A percentile compares a stretch with the other conserved stretches of the same genome.
These are phyloP conservation scores for Nitzschia putrida DNA, from an alignment of 108 stramenopile genomes.

Conservation along the genomic window DNA sequence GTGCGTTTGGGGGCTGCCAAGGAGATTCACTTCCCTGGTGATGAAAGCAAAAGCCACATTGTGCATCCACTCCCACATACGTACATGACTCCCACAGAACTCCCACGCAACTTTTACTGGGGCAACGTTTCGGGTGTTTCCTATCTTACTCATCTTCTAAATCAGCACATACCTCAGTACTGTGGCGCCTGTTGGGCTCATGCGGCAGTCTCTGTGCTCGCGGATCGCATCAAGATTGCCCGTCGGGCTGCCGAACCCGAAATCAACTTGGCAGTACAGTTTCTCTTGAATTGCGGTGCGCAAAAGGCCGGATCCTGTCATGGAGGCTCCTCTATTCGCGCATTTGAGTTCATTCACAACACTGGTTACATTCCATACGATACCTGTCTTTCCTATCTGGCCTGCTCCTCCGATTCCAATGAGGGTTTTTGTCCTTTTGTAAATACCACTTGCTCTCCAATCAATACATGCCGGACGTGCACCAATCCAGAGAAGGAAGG, in stretches of 20 bases:
- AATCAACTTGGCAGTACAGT: constrained; percentile 68
- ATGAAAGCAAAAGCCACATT: constrained; percentile 17
- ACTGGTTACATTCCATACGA: constrained; percentile 69
- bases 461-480: constrained; percentile 82
- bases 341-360: constrained; percentile 67
- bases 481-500: constrained; percentile 44
- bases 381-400: constrained; percentile 81
- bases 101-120: constrained; percentile 77
- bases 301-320: constrained; percentile 64
- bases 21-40: constrained; percentile 25
- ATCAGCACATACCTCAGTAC: constrained; percentile 91
- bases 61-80: constrained; percentile 30
- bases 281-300: constrained; percentile 81
- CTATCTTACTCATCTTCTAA: constrained; percentile 80
- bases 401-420: constrained; percentile 76
- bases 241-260: constrained; percentile 58
- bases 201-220: constrained; percentile 74
- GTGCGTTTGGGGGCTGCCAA: background rate
- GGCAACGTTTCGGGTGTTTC: constrained; percentile 74
- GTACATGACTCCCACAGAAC: constrained; percentile 10
- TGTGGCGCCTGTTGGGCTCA: constrained; percentile 87
- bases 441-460: constrained; percentile 66
- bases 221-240: constrained; percentile 93
- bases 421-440: constrained; percentile 77
- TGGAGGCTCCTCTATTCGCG: constrained; percentile 73